Conservation (phyloP, 352 stramenopile species). For the Pelagophyceae sp. region DNA sequence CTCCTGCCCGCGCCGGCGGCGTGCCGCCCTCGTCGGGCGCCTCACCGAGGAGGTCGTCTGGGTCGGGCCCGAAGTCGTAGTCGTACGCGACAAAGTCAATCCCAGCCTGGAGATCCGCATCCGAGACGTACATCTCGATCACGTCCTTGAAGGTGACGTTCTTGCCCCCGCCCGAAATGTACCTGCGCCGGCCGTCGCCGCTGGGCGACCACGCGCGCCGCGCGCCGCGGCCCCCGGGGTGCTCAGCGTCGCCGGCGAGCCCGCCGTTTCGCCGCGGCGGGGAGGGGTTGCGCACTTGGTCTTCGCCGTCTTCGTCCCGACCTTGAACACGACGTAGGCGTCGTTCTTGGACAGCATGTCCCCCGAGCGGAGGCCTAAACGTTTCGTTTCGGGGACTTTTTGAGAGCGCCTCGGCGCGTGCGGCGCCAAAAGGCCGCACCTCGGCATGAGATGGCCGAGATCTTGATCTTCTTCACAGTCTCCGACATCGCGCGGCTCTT, state of each 20-base stretch:
- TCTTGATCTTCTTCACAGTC: constrained; percentile 3
- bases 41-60: constrained; percentile 12
- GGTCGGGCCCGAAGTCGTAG: constrained; percentile 10
- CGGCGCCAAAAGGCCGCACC: too few relatives aligned
- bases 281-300: too few relatives aligned
- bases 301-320: neutral
- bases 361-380: neutral
- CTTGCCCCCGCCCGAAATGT: too few relatives aligned
- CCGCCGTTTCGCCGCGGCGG: too few relatives aligned
- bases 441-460: neutral
- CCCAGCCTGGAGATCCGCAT: neutral
- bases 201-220: too few relatives aligned
- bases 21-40: too few relatives aligned
- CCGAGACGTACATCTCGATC: neutral
- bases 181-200: too few relatives aligned
- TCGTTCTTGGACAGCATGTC: constrained; percentile 1
- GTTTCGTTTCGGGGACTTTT: too few relatives aligned
- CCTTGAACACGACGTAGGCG: neutral
- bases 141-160: neutral
- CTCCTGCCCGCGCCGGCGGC: too few relatives aligned
- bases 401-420: too few relatives aligned
- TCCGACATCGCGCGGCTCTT: too few relatives aligned
- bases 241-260: neutral
- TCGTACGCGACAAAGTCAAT: constrained; percentile 8
- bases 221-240: too few relatives aligned